Evolutionary conservation across 768 basidiomycete genomes (phyloP).

Genomic region (Macrocybe gigantea): DNA sequence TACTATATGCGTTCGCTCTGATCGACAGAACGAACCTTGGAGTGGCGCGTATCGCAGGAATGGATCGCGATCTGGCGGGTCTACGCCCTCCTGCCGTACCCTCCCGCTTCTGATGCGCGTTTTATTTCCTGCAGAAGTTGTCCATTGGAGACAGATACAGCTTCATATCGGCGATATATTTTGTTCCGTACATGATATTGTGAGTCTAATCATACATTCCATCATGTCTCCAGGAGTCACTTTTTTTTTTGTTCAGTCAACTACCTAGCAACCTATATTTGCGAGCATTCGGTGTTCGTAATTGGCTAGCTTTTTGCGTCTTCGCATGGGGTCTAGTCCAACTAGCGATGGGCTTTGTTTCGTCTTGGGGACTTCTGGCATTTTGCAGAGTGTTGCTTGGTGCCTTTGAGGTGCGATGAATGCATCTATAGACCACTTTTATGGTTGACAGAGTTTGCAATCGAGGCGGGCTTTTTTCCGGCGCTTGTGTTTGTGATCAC

Average conservation of each 20-base stretch:
- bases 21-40: constrained; percentile 38
- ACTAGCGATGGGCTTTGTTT: constrained; percentile 41
- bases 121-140: constrained; percentile 22
- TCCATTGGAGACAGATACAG: constrained; percentile 35
- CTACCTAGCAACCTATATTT: constrained; percentile 39
- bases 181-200: constrained; percentile 43
- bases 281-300: constrained; percentile 35
- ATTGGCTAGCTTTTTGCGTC: constrained; percentile 35
- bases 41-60: constrained; percentile 33
- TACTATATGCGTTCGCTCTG: constrained; percentile 31
- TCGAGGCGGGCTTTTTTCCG: constrained; percentile 45
- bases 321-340: constrained; percentile 39
- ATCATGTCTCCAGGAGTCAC: neutral
- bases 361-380: constrained; percentile 32
- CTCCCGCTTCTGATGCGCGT: neutral
- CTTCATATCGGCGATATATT: constrained; percentile 39
- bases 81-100: neutral
- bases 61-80: constrained; percentile 30
- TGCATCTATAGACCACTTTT: neutral
- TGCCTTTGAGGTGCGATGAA: constrained; percentile 30
- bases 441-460: neutral
- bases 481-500: constrained; percentile 43
- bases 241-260: constrained; percentile 21
- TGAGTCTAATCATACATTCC: constrained; percentile 16
- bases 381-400: constrained; percentile 37